phyloP scores from a whole-genome alignment of 805 yeast genomes.

The Monosporozyma aquatica region DNA sequence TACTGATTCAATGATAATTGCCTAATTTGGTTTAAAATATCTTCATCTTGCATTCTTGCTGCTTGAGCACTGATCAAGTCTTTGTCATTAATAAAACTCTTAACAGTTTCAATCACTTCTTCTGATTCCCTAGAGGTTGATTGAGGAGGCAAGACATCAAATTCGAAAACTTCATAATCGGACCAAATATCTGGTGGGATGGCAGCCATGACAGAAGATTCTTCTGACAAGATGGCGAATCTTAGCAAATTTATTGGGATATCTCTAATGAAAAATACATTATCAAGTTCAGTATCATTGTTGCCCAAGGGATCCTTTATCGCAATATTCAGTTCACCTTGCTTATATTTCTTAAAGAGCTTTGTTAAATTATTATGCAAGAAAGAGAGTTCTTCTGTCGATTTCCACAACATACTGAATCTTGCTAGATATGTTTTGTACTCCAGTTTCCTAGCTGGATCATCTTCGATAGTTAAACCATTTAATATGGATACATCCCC shows the following conservation, averaged over 20 bases:
- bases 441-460: constrained; percentile 25
- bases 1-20: constrained; percentile 28
- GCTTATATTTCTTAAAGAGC: constrained; percentile 15
- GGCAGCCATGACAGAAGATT: constrained; percentile 59
- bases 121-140: constrained; percentile 27
- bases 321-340: constrained; percentile 4
- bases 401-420: constrained; percentile 48
- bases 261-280: constrained; percentile 19
- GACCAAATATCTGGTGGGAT: constrained; percentile 57
- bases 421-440: constrained; percentile 53
- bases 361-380: constrained; percentile 35
- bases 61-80: constrained; percentile 21
- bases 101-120: constrained; percentile 32
- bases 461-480: constrained; percentile 18
- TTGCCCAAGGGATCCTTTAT: neutral
- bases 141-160: constrained; percentile 62
- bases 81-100: constrained; percentile 28
- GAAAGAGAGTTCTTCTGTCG: constrained; percentile 38
- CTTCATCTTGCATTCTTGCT: constrained; percentile 28
- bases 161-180: constrained; percentile 53
- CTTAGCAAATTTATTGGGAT: constrained; percentile 57
- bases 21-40: constrained; percentile 24
- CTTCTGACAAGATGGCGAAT: constrained; percentile 63
- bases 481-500: constrained; percentile 14
- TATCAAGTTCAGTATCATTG: constrained; percentile 2